Evolutionary conservation across 2,329 filamentous ascomycete genomes (phyloP).

Genomic region (Ascochyta viciae-villosae): DNA sequence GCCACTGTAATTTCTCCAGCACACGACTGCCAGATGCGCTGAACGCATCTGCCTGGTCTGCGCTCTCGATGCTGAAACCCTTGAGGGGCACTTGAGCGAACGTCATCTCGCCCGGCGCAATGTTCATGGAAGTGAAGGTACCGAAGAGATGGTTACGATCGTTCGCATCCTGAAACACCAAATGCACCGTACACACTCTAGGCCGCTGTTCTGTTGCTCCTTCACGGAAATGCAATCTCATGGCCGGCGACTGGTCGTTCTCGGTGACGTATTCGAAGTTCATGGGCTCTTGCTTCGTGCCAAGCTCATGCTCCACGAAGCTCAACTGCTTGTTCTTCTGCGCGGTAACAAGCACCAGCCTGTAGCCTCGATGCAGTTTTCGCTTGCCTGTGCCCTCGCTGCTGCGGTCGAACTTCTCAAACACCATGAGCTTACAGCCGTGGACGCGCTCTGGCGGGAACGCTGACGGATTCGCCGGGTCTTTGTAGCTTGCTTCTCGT

Average conservation of each 20-base stretch:
- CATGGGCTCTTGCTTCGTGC: conserved; percentile 68
- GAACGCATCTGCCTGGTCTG: conserved; percentile 57
- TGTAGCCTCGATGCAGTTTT: conserved; percentile 78
- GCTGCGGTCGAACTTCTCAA: conserved; percentile 73
- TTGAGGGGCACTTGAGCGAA: conserved; percentile 72
- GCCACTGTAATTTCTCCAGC: conserved; percentile 64
- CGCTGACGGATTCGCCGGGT: conserved; percentile 70
- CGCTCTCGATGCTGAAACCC: conserved; percentile 68
- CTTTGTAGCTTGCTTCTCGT: conserved; percentile 80
- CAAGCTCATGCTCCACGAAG: conserved; percentile 74
- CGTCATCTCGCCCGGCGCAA: conserved; percentile 73
- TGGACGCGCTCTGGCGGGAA: conserved; percentile 79
- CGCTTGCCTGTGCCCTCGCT: conserved; percentile 76
- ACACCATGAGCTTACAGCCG: conserved; percentile 75
- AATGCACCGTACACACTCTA: conserved; percentile 69
- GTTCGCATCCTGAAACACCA: conserved; percentile 77
- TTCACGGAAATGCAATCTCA: conserved; percentile 75
- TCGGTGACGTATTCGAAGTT: conserved; percentile 72
- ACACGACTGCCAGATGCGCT: conserved; percentile 50
- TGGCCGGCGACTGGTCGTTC: conserved; percentile 70
- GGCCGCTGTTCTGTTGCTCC: conserved; percentile 54
- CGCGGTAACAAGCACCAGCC: conserved; percentile 79
- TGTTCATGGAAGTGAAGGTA: conserved; percentile 73
- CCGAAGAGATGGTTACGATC: conserved; percentile 76
- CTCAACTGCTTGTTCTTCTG: conserved; percentile 79